These are phyloP conservation scores for Boechera divaricarpa DNA, from an alignment of 345 rosid genomes.

Conservation along the genomic window DNA sequence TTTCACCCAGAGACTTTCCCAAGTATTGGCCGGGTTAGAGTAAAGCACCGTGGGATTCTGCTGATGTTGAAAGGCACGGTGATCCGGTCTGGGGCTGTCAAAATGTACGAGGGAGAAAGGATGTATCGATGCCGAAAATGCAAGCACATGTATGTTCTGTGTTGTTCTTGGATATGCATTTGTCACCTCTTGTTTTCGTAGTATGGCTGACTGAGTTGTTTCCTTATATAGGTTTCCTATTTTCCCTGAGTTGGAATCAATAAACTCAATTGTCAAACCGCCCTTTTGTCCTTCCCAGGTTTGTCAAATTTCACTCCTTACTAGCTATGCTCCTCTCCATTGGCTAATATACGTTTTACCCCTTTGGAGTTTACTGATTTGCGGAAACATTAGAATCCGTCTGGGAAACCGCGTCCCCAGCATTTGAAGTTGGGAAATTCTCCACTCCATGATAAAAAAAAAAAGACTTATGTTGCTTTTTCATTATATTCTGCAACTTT, in stretches of 20 bases:
- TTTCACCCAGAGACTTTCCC: constrained; percentile 73
- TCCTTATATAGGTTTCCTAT: constrained; percentile 66
- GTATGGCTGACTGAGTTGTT: constrained; percentile 31
- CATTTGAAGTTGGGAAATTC: no score
- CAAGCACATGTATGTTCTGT: constrained; percentile 59
- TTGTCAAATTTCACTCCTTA: constrained; percentile 21
- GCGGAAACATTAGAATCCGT: not conserved
- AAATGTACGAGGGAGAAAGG: constrained; percentile 95
- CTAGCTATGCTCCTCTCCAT: not conserved
- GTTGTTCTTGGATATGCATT: constrained; percentile 5
- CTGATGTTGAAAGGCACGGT: constrained; percentile 88
- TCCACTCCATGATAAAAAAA: not conserved
- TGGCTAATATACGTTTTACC: no score
- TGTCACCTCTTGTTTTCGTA: not conserved
- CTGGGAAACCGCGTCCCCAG: not conserved
- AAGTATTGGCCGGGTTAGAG: constrained; percentile 80
- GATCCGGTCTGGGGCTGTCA: constrained; percentile 82
- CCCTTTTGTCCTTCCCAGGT: constrained; percentile 92
- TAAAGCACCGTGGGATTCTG: constrained; percentile 82
- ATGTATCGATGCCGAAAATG: constrained; percentile 83
- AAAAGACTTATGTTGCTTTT: not conserved
- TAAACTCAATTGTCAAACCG: constrained; percentile 76
- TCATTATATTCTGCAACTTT: not conserved
- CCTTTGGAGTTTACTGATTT: not conserved
- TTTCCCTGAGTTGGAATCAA: constrained; percentile 88